phyloP scores from a whole-genome alignment of 768 basidiomycete species.

The Leccinum boreale region DNA sequence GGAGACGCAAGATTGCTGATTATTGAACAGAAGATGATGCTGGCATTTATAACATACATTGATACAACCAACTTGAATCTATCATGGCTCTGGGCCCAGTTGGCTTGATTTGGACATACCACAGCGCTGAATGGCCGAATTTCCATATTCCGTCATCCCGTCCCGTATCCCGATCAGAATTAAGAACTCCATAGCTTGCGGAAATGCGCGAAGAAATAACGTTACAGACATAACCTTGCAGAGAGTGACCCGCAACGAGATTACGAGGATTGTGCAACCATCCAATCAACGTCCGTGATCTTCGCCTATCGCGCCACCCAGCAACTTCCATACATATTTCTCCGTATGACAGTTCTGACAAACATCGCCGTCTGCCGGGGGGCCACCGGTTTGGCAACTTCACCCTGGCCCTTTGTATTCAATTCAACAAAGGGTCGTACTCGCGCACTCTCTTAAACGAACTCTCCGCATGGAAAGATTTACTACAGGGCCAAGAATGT shows the following conservation, averaged over 20 bases:
- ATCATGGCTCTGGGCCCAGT: not conserved
- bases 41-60: not conserved
- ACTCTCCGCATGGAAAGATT: not conserved
- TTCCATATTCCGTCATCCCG: not conserved
- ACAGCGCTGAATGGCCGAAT: not conserved
- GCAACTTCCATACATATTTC: not conserved
- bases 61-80: not conserved
- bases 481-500: not conserved
- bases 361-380: not conserved
- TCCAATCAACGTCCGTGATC: slow-evolving; percentile 22
- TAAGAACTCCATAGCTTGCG: not conserved
- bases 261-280: not conserved
- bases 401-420: not conserved
- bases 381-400: not conserved
- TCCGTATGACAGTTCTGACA: slow-evolving; percentile 1
- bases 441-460: not conserved
- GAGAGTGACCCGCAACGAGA: not conserved
- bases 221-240: not conserved
- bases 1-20: not conserved
- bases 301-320: slow-evolving; percentile 19
- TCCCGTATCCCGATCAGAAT: not conserved
- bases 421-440: not conserved
- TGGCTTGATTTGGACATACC: not conserved
- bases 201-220: not conserved
- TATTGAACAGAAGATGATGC: not conserved